Base-by-base conservation (phyloP, 306 rosid genomes). In the Acacia confusa region DNA sequence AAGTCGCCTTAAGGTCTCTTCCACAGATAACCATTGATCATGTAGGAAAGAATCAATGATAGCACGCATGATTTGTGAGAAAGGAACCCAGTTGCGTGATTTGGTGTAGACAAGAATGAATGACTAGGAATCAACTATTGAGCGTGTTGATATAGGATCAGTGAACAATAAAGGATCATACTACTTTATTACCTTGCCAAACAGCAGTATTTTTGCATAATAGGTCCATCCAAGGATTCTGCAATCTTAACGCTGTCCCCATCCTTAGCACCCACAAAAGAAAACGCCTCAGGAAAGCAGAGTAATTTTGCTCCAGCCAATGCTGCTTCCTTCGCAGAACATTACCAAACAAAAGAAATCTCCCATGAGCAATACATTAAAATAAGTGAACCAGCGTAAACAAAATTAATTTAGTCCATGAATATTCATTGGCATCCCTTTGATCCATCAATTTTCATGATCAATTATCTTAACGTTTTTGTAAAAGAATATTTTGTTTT, bases 211-310 rank as follows among this genome's bases (percentile, higher is more conserved):
- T 83, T 85, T 13, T 85, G 77, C 96, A 95, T 87, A 30, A 87
- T 82, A 65, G 92, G 97, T 28, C 98, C 99, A 25, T 93, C 88
- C 75, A 96, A 84, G 61, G 94, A 94, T 79, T 96, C 85, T 9
- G 94, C 94, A 58, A 96, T 80, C 74, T 69, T 81, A 70, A 89
- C 84, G 88, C 97, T 86, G 1, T 96, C 99, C 13, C 99, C 98
- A 79, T 93, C 93, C 64, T 87, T 89, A 55, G 90, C 89, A 67
- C 89, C 97, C 58, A 93, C 85, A 70, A 75, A 96, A 63, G 99
- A 92, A 82, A 96, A 96, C 12, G 85, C 81, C 85, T 96, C 99
- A 13, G 99, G 98, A 80, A 93, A 88, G 81, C 99, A 96, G 27
- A 93, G 70, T 86, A 96, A 67, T 78, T 93, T 96, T 1, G 92